Evolutionary conservation across 768 basidiomycete species (phyloP).

Genomic region (Kwoniella europaea): DNA sequence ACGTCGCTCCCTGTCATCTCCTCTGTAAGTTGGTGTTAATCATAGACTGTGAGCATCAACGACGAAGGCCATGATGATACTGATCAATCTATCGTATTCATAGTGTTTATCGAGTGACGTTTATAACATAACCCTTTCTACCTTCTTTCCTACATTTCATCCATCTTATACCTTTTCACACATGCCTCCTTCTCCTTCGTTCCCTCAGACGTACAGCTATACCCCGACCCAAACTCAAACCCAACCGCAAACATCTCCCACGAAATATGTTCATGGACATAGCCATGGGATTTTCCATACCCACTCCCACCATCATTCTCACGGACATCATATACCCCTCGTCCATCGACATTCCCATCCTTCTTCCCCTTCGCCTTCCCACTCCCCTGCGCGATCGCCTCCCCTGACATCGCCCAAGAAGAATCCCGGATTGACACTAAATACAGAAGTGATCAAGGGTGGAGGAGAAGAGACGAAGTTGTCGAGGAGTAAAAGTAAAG

Average conservation of each 20-base stretch:
- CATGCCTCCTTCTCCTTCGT: constrained; percentile 1
- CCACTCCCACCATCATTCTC: constrained; percentile 9
- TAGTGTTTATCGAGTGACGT: constrained; percentile 1
- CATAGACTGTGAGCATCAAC: too few relatives aligned
- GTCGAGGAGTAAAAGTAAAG: constrained; percentile 22
- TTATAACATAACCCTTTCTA: neutral
- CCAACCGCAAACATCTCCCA: constrained; percentile 1
- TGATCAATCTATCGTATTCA: neutral
- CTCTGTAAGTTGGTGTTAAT: neutral
- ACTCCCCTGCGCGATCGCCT: constrained; percentile 3
- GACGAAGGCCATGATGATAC: neutral
- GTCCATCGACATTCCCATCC: neutral
- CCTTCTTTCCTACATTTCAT: neutral
- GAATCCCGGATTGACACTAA: neutral
- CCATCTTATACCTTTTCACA: neutral
- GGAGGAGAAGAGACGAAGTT: neutral
- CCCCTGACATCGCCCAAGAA: constrained; percentile 18
- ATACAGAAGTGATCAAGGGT: neutral
- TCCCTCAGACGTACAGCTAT: neutral
- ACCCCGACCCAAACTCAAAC: neutral
- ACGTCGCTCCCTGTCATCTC: neutral
- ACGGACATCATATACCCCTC: constrained; percentile 11
- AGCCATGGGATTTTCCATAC: constrained; percentile 15
- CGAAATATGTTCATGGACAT: constrained; percentile 11
- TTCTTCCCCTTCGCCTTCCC: constrained; percentile 8